Evolutionary conservation across 2,329 filamentous ascomycete species (phyloP).

Genomic region (Verticillium longisporum): DNA sequence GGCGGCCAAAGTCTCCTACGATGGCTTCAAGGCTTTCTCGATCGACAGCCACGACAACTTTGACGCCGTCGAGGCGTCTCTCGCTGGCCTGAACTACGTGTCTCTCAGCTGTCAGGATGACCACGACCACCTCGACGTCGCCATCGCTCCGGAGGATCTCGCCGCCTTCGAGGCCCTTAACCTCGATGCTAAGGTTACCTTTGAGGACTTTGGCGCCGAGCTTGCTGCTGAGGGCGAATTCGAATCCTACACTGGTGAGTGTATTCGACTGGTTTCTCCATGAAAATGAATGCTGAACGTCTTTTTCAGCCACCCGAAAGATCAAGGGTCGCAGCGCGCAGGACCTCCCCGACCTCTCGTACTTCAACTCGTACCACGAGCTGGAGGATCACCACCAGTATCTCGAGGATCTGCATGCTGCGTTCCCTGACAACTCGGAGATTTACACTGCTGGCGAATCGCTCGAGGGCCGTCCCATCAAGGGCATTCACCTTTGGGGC

Average conservation of each 20-base stretch:
- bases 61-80: slow-evolving; percentile 20
- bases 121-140: slow-evolving; percentile 28
- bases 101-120: slow-evolving; percentile 18
- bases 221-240: slow-evolving; percentile 26
- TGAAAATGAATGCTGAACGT: neutral
- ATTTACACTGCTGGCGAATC: slow-evolving; percentile 35
- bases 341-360: slow-evolving; percentile 28
- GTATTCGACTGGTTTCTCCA: neutral
- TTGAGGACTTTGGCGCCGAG: slow-evolving; percentile 30
- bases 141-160: slow-evolving; percentile 27
- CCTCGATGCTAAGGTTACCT: slow-evolving; percentile 25
- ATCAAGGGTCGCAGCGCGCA: neutral
- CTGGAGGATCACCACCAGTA: slow-evolving; percentile 36
- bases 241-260: slow-evolving; percentile 10
- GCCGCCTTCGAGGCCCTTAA: slow-evolving; percentile 24
- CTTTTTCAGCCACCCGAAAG: neutral
- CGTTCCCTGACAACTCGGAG: slow-evolving; percentile 30
- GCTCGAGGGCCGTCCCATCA: slow-evolving; percentile 40
- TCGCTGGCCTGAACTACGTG: slow-evolving; percentile 9
- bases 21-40: slow-evolving; percentile 37
- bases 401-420: slow-evolving; percentile 27
- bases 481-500: slow-evolving; percentile 45
- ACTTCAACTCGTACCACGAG: slow-evolving; percentile 40
- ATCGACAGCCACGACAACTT: slow-evolving; percentile 26
- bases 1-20: slow-evolving; percentile 25